Percentiles rank a stretch among this genome's conserved stretches.
phyloP scores from a whole-genome alignment of 2,329 filamentous ascomycete species.

The Xylariaceae sp. region DNA sequence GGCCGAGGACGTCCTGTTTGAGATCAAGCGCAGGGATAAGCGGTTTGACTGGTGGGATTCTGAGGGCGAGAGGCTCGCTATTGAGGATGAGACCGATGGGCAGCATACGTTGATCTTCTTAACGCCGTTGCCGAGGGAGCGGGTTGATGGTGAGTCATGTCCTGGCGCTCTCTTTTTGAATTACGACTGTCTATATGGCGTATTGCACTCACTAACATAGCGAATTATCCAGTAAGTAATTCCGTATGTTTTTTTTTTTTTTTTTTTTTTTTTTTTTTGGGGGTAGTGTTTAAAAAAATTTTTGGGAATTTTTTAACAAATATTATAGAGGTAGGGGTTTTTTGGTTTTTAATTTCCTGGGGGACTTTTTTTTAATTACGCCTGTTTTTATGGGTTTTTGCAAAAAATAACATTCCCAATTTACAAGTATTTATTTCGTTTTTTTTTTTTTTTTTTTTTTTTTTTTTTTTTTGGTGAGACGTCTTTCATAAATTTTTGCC shows the following conservation, averaged over 20 bases:
- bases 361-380: no score
- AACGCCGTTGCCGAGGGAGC: slow-evolving; percentile 5
- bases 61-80: slow-evolving; percentile 7
- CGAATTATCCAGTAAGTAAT: background rate
- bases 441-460: no score
- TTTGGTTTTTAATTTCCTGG: no score
- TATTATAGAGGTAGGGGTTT: no score
- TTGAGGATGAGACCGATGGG: slow-evolving; percentile 8
- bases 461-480: no score
- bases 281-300: background rate
- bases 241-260: background rate
- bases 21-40: slow-evolving; percentile 8
- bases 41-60: slow-evolving; percentile 11
- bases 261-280: background rate
- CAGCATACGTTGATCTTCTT: slow-evolving; percentile 10
- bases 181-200: background rate
- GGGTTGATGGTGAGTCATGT: slow-evolving; percentile 11
- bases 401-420: no score
- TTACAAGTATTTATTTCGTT: no score
- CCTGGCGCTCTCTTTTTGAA: no score
- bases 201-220: background rate
- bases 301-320: no score
- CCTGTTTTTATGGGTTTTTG: no score
- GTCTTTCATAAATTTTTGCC: no score
- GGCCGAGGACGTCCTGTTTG: slow-evolving; percentile 11